Base-by-base conservation (phyloP, 331 rosid species). In the Spiraea crenata region DNA sequence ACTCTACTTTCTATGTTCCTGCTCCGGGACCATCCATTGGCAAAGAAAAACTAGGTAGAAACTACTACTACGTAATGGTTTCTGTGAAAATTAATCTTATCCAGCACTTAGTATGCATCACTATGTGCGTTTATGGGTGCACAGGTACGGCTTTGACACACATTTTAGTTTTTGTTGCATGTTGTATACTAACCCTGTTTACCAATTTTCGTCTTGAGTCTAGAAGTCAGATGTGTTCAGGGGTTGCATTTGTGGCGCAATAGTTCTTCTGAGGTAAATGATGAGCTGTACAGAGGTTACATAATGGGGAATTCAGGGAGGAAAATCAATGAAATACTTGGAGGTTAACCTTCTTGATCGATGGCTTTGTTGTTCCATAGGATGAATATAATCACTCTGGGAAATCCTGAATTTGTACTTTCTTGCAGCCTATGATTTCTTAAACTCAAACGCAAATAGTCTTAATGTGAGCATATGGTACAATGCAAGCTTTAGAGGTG, bases 381-480 rank as follows among this genome's bases (percentile, higher is more conserved):
- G 35, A 16, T 67, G 52, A 17, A 9, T 16, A 51, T 41, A 7
- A 57, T 25, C 31, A 49, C 60, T 25, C 49, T 15, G 35, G 31
- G 63, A 70, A 69, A 51, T 20, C 73, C 44, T 64, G 63, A 73
- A 65, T 44, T 49, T 72, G 60, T 47, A 61, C 71, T 68, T 74
- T 72, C 72, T 67, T 34, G 63, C 87, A 85, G 96, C 90, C 69
- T 82, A 77, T 64, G 93, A 90, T 76, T 83, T 87, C 80, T 87
- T 80, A 41, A 83, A 86, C 83, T 85, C 96, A 17, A 74, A 81
- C 57, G 54, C 6, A 61, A 72, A 73, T 66, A 80, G 38, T 69
- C 84, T 84, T 56, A 77, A 84, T 59, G 86, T 82, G 56, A 86
- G 58, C 79, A 63, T 88, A 47, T 86, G 93, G 96, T 90, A 80